Percentiles rank a stretch among this genome's conserved stretches.
phyloP scores from a whole-genome alignment of 2,329 filamentous ascomycete genomes.

The Phialophora chinensis region DNA sequence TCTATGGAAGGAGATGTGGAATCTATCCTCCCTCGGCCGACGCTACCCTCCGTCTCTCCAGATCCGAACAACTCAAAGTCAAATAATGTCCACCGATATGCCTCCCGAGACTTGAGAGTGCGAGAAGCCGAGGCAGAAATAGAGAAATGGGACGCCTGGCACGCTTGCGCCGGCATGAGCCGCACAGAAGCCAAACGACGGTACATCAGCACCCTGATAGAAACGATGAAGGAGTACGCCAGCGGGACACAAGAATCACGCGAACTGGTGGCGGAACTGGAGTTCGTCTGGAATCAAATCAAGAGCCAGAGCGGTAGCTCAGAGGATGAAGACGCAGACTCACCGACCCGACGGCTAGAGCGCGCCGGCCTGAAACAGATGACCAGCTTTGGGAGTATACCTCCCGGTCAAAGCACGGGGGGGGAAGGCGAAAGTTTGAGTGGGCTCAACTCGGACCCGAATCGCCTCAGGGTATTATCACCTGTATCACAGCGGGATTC shows the following conservation, averaged over 20 bases:
- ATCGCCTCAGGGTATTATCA: constrained; percentile 73
- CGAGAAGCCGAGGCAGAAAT: constrained; percentile 53
- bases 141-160: constrained; percentile 80
- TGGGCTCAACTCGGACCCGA: constrained; percentile 38
- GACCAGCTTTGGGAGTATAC: constrained; percentile 26
- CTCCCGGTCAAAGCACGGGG: constrained; percentile 20
- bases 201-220: constrained; percentile 92
- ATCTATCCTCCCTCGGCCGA: constrained; percentile 86
- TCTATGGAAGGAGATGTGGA: constrained; percentile 97
- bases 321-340: constrained; percentile 47
- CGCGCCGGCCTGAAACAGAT: constrained; percentile 53
- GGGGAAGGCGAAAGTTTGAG: constrained; percentile 17
- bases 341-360: constrained; percentile 50
- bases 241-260: constrained; percentile 78
- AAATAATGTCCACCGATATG: constrained; percentile 39
- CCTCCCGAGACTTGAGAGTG: constrained; percentile 37
- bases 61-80: constrained; percentile 31
- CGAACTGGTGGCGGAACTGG: constrained; percentile 90
- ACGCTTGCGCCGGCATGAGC: constrained; percentile 79
- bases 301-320: constrained; percentile 48
- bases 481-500: constrained; percentile 76
- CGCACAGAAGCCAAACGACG: constrained; percentile 91
- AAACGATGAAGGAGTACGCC: constrained; percentile 96
- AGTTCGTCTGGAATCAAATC: constrained; percentile 99
- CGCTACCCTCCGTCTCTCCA: constrained; percentile 41